Evolutionary conservation across 1,284 basidiomycete genomes (phyloP).

Genomic region (Lignosus rhinocerotis): DNA sequence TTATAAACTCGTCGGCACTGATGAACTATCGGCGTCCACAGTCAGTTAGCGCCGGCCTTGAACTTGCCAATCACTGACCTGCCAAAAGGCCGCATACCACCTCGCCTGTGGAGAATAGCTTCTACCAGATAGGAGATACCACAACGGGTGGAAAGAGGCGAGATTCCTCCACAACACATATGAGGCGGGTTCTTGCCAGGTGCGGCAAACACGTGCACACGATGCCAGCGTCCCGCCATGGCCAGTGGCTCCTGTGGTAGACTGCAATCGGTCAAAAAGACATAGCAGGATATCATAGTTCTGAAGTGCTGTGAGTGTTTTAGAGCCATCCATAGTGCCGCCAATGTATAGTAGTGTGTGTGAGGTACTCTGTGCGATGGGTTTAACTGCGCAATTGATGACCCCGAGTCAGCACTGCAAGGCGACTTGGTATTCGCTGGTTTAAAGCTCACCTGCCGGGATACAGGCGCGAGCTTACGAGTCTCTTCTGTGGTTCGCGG

Average conservation of each 20-base stretch:
- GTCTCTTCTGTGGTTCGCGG: too few relatives aligned
- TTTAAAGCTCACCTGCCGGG: too few relatives aligned
- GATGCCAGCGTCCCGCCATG: conserved; percentile 5
- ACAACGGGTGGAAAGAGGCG: conserved; percentile 12
- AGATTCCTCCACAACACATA: conserved; percentile 15
- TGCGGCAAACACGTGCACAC: conserved; percentile 14
- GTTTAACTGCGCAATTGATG: too few relatives aligned
- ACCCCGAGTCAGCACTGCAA: too few relatives aligned
- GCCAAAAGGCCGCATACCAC: conserved; percentile 16
- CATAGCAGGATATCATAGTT: conserved; percentile 11
- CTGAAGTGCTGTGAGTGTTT: neutral
- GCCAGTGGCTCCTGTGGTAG: neutral
- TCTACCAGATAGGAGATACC: conserved; percentile 13
- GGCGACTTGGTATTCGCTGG: too few relatives aligned
- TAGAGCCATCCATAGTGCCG: too few relatives aligned
- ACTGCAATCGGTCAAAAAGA: conserved; percentile 10
- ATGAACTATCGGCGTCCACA: neutral
- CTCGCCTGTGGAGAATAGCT: conserved; percentile 12
- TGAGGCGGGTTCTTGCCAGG: conserved; percentile 16
- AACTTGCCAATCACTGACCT: neutral
- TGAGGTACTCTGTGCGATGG: too few relatives aligned
- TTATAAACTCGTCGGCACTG: conserved; percentile 10
- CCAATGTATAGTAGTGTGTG: too few relatives aligned
- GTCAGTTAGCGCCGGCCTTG: neutral
- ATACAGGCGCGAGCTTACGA: too few relatives aligned